Conservation (phyloP, 495 filamentous ascomycete species). For the Penicillium malachiteum region DNA sequence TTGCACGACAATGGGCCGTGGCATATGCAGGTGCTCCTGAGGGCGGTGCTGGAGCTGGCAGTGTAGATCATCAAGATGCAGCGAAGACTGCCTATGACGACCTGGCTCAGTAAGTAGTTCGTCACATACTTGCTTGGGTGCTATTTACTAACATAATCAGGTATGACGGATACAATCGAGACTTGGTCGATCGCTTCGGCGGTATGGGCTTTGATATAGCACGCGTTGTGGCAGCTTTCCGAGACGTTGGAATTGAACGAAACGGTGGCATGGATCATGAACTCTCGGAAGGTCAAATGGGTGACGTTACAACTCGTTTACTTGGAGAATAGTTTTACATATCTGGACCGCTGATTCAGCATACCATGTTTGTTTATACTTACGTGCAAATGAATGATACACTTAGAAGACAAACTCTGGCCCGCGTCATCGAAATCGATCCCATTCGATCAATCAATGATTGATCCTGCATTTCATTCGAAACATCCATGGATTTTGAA, state of each 20-base stretch:
- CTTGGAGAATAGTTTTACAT: constrained; percentile 65
- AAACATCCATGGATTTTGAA: no score
- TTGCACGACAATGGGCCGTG: constrained; percentile 88
- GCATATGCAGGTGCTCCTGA: constrained; percentile 78
- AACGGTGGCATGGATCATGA: constrained; percentile 77
- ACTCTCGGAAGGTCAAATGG: constrained; percentile 82
- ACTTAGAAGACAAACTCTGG: neutral
- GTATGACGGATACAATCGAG: constrained; percentile 86
- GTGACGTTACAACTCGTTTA: constrained; percentile 81
- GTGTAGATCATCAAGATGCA: constrained; percentile 48
- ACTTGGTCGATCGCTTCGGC: constrained; percentile 83
- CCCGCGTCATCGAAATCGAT: no score
- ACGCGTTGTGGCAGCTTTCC: constrained; percentile 80
- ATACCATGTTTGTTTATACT: no score
- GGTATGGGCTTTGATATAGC: constrained; percentile 95
- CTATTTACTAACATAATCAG: constrained; percentile 40
- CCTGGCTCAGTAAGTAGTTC: constrained; percentile 40
- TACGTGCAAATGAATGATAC: neutral
- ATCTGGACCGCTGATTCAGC: neutral
- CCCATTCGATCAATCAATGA: no score
- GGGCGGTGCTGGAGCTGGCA: constrained; percentile 41
- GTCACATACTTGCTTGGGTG: neutral
- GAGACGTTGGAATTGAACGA: constrained; percentile 75
- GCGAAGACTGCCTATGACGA: constrained; percentile 42
- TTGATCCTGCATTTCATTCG: no score